phyloP scores from a whole-genome alignment of 345 rosid species.

The Euphorbia pulcherrima region DNA sequence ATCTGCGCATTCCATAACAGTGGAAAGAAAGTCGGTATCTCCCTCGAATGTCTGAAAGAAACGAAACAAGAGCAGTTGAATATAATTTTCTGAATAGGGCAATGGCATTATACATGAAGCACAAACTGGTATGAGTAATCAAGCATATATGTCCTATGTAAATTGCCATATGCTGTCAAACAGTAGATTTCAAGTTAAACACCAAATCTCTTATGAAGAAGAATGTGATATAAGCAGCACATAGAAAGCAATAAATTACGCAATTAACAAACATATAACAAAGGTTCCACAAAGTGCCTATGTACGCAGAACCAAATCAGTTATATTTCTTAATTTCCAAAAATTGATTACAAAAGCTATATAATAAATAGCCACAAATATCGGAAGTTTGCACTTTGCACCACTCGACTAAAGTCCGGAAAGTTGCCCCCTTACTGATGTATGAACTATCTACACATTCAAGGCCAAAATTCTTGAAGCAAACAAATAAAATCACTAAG shows the following conservation, averaged over 20 bases:
- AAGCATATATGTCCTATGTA: background rate
- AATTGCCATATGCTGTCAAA: background rate
- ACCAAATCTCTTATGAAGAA: background rate
- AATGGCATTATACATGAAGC: slow-evolving; percentile 7
- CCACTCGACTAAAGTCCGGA: background rate
- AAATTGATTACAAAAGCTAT: background rate
- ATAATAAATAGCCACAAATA: background rate
- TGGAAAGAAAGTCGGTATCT: slow-evolving; percentile 46
- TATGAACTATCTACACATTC: background rate
- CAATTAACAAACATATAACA: background rate
- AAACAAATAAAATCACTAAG: background rate
- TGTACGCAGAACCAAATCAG: background rate
- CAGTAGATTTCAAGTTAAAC: background rate
- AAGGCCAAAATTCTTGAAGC: slow-evolving; percentile 10
- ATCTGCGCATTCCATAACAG: slow-evolving; percentile 69
- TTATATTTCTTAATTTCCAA: background rate
- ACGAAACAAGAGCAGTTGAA: background rate
- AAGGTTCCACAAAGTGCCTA: background rate
- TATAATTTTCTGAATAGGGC: too few species aligned
- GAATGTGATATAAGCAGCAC: background rate
- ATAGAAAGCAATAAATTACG: background rate
- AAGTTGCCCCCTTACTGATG: background rate
- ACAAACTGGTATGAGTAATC: background rate
- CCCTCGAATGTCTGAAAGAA: slow-evolving; percentile 62
- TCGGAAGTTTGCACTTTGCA: background rate